Evolutionary conservation across 352 stramenopile species (phyloP).

Genomic region (Hyaloperonospora brassicae): DNA sequence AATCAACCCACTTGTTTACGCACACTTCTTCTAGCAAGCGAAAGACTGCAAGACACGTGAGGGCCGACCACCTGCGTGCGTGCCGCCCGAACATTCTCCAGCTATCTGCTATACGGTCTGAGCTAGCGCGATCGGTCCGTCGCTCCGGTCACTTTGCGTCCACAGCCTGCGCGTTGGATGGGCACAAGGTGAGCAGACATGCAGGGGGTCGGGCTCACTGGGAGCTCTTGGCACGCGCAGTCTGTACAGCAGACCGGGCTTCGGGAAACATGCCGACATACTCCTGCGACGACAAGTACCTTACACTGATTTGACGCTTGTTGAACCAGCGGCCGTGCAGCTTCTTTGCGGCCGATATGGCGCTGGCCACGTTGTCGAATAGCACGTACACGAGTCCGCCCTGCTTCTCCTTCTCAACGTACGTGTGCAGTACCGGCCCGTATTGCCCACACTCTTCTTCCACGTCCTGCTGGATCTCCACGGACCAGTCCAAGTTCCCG

Average conservation of each 20-base stretch:
- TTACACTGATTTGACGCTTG: conserved; percentile 83
- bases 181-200: conserved; percentile 25
- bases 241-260: conserved; percentile 60
- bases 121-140: conserved; percentile 1
- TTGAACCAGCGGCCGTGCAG: conserved; percentile 88
- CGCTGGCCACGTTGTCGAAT: conserved; percentile 53
- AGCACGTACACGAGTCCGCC: conserved; percentile 85
- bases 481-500: conserved; percentile 63
- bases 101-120: conserved; percentile 8
- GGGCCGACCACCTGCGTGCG: conserved; percentile 13
- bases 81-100: not conserved
- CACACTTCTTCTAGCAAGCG: conserved; percentile 11
- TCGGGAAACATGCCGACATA: conserved; percentile 87
- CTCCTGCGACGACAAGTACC: conserved; percentile 78
- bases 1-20: conserved; percentile 11
- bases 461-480: conserved; percentile 86
- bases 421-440: conserved; percentile 65
- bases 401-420: conserved; percentile 77
- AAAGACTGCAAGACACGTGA: conserved; percentile 6
- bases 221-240: conserved; percentile 31
- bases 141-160: conserved; percentile 1
- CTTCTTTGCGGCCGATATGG: conserved; percentile 55
- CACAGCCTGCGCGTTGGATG: conserved; percentile 17
- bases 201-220: conserved; percentile 23
- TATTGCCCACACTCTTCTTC: conserved; percentile 75